phyloP scores from a whole-genome alignment of 2,329 filamentous ascomycete species.

The Hirsutella minnesotensis region DNA sequence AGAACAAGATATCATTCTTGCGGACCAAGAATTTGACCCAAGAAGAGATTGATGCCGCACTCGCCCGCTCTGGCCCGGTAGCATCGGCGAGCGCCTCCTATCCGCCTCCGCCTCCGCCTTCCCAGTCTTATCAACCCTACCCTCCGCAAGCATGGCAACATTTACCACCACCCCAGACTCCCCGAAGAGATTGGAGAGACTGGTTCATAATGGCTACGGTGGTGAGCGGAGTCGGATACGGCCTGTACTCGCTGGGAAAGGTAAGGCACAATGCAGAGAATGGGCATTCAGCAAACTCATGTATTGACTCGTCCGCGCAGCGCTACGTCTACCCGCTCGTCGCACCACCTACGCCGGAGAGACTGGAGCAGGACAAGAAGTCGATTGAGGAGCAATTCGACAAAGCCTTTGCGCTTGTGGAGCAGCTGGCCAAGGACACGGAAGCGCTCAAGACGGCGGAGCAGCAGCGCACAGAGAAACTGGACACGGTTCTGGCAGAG shows the following conservation, averaged over 20 bases:
- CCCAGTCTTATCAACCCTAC: conserved; percentile 35
- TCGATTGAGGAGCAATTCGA: conserved; percentile 89
- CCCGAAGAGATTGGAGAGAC: conserved; percentile 88
- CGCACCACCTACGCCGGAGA: conserved; percentile 83
- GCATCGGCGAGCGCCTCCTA: conserved; percentile 27
- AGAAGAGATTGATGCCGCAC: conserved; percentile 80
- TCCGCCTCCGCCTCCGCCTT: conserved; percentile 29
- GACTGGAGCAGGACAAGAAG: conserved; percentile 88
- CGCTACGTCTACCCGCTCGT: conserved; percentile 88
- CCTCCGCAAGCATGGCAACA: conserved; percentile 50
- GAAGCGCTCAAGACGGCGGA: conserved; percentile 79
- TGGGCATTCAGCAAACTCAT: not conserved
- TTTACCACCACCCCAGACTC: conserved; percentile 45
- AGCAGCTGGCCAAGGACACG: conserved; percentile 86
- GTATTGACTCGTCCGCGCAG: conserved; percentile 26
- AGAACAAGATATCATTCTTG: conserved; percentile 85
- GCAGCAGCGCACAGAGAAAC: conserved; percentile 66
- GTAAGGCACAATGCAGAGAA: conserved; percentile 29
- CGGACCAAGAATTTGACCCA: conserved; percentile 95
- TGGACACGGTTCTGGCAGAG: conserved; percentile 72
- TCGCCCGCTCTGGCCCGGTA: conserved; percentile 57
- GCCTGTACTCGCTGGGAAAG: conserved; percentile 78
- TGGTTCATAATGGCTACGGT: conserved; percentile 99
- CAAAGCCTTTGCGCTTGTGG: conserved; percentile 79
- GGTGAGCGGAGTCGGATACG: conserved; percentile 79